Base-by-base conservation (phyloP, 2,329 filamentous ascomycete species). In the Claviceps sp. region DNA sequence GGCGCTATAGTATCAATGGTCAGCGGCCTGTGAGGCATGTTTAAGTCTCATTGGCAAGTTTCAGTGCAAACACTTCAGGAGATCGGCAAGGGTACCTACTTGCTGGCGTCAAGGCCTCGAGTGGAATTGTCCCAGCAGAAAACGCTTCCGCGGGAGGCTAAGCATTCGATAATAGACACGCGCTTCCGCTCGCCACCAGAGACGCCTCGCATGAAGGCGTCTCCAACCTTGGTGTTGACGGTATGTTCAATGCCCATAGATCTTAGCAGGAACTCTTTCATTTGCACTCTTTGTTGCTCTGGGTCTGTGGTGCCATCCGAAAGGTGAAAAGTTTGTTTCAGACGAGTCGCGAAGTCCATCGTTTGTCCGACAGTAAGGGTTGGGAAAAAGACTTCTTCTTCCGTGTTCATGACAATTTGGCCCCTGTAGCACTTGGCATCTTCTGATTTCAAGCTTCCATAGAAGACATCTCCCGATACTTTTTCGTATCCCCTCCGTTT, bases 341-440 rank as follows among this genome's bases (percentile, higher is more conserved):
- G 68, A 1, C 72, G 70, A 0, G 79, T 79, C 0, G 86, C 86
- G 64, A 89, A 89, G 45, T 79, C 74, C 38, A 89, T 72, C 0
- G 85, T 89, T 59, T 87, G 76, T 4, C 78, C 77, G 2, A 89
- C 85, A 0, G 82, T 86, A 6, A 90, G 68, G 0, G 82, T 77
- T 0, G 86, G 81, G 55, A 86, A 89, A 59, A 73, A 72, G 2
- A 73, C 52, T 54, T 75, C 82, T 61, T 89, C 85, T 2, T 86
- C 82, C 20, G 82, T 87, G 65, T 89, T 89, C 54, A 87, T 74
- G 41, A 85, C 73, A 48, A 83, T 79, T 57, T 83, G 77, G 2
- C 76, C 74, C 1, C 72, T 68, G 57, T 78, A 81, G 11, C 63
- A 70, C 62, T 75, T 70, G 42, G 69, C 57, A 54, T 70, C 77